Percentiles rank a stretch among this genome's conserved stretches.
Evolutionary conservation across 768 basidiomycete genomes (phyloP).

Genomic region (Mycena capillaripes): DNA sequence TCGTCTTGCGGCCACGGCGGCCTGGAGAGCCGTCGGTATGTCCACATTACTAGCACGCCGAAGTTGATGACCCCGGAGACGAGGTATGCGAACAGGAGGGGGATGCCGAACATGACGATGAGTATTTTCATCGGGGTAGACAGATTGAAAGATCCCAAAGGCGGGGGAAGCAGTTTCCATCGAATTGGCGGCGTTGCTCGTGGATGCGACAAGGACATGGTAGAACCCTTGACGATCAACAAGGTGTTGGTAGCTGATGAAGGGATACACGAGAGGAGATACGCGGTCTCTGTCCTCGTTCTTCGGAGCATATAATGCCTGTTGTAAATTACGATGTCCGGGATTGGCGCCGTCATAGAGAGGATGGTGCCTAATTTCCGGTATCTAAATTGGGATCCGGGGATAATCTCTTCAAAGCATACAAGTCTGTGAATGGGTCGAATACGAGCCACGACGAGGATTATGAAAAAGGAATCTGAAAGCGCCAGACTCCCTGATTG

Average conservation of each 20-base stretch:
- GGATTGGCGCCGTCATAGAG: constrained; percentile 13
- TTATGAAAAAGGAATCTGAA: constrained; percentile 27
- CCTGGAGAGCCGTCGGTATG: constrained; percentile 1
- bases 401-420: constrained; percentile 8
- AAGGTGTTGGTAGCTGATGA: neutral
- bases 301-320: constrained; percentile 13
- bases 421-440: constrained; percentile 25
- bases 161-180: constrained; percentile 31
- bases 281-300: constrained; percentile 3
- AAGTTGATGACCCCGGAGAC: constrained; percentile 27
- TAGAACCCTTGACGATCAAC: constrained; percentile 7
- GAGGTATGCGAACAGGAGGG: constrained; percentile 34
- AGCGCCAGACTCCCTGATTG: constrained; percentile 25
- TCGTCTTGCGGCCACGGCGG: constrained; percentile 27
- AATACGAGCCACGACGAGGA: constrained; percentile 28
- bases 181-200: constrained; percentile 14
- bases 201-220: constrained; percentile 20
- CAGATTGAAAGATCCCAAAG: neutral
- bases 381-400: neutral
- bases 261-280: constrained; percentile 21
- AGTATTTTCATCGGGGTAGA: constrained; percentile 13
- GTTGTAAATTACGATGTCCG: constrained; percentile 29
- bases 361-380: constrained; percentile 14
- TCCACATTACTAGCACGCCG: constrained; percentile 16
- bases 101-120: constrained; percentile 30